phyloP scores from a whole-genome alignment of 805 yeast genomes.

The Teunomyces pallodes region DNA sequence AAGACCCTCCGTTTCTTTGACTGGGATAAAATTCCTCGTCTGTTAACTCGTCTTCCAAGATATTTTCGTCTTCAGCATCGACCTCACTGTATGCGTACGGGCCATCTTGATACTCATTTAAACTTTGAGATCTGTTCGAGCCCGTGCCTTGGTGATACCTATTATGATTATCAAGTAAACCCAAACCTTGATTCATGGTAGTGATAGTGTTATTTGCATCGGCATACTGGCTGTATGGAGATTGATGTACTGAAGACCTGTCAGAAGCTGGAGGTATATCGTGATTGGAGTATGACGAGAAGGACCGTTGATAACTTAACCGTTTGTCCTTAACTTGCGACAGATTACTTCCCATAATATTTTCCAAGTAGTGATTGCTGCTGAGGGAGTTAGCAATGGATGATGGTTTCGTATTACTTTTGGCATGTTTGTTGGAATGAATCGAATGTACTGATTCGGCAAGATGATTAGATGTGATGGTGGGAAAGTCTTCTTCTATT shows the following conservation, averaged over 20 bases:
- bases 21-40: conserved; percentile 24
- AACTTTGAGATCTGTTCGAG: conserved; percentile 13
- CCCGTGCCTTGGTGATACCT: conserved; percentile 9
- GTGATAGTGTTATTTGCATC: neutral
- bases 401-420: conserved; percentile 18
- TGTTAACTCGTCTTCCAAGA: conserved; percentile 29
- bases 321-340: conserved; percentile 10
- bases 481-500: neutral
- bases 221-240: neutral
- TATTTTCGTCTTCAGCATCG: conserved; percentile 17
- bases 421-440: conserved; percentile 17
- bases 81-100: conserved; percentile 24
- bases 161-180: conserved; percentile 10
- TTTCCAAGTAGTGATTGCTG: conserved; percentile 24
- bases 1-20: conserved; percentile 2
- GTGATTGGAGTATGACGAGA: conserved; percentile 13
- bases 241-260: neutral
- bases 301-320: conserved; percentile 10
- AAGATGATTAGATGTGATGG: neutral
- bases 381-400: conserved; percentile 20
- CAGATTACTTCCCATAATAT: conserved; percentile 3
- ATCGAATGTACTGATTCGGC: conserved; percentile 24
- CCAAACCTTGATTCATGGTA: conserved; percentile 10
- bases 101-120: conserved; percentile 27
- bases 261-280: neutral